Evolutionary conservation across 2,329 filamentous ascomycete genomes (phyloP), one percentile per base, ranked within the genome.

Genomic region (Proliferodiscus dingleyae): DNA sequence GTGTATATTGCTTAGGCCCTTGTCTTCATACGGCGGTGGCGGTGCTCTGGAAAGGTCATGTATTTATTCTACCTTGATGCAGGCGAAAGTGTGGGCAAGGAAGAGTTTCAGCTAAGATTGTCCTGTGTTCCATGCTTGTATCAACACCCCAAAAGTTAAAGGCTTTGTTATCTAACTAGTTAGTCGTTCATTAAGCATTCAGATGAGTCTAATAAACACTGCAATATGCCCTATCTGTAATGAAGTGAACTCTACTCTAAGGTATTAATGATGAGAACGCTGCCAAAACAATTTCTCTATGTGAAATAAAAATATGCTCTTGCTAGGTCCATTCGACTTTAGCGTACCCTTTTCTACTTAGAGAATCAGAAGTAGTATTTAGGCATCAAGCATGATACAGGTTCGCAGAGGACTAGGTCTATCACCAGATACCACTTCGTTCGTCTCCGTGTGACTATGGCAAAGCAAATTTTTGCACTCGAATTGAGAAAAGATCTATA

Each of bases 131-230:
- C 52, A 48, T 41, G 41, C 50, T 54, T 60, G 52, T 60, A 58
- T 36, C 51, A 37, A 37, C 39, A 46, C 43, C 33, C 37, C n/a
- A n/a, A 41, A 52, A 52, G 44, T 39, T 33, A 46, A 57, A 53
- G 56, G 48, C 53, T 62, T 60, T 61, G 53, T 63, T 61, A 63
- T 60, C n/a, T n/a, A n/a, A n/a, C n/a, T n/a, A n/a, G n/a, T 49
- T 62, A 64, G 60, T 58, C 60, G 58, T 47, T 60, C 59, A 18
- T 61, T 63, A 61, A 22, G 19, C n/a, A 30, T 16, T 21, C 18
- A 41, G 33, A 41, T 13, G 3, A 38, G 30, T 11, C 19, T 33
- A 33, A 23, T 40, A 15, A 10, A 23, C 19, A 30, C 38, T 29
- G 3, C 15, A 28, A 38, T 32, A 8, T 32, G 23, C 13, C 24